These are phyloP conservation scores for Ophiocordyceps robertsii DNA, from an alignment of 2,329 filamentous ascomycete species.

Conservation along the genomic window DNA sequence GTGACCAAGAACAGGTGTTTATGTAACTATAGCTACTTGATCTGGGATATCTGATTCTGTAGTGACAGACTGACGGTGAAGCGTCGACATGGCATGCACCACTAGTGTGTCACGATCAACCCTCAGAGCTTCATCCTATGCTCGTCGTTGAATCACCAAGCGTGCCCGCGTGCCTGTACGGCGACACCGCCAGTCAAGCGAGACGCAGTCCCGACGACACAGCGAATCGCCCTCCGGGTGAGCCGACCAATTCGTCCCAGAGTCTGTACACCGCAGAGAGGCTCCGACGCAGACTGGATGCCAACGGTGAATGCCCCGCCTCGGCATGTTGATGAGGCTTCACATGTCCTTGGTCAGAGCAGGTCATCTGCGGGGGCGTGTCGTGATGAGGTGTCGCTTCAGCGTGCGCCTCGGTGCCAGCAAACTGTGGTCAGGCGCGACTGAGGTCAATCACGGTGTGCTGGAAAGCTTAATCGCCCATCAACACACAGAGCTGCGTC, in stretches of 20 bases:
- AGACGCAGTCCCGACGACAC: neutral
- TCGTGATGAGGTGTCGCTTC: neutral
- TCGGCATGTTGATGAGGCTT: too few relatives aligned
- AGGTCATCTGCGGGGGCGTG: neutral
- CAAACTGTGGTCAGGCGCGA: too few relatives aligned
- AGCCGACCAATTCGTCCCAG: too few relatives aligned
- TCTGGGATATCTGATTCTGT: constrained; percentile 5
- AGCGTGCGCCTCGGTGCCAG: too few relatives aligned
- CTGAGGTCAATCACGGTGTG: too few relatives aligned
- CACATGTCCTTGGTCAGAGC: too few relatives aligned
- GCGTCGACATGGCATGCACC: neutral
- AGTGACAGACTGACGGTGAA: neutral
- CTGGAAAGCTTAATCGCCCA: too few relatives aligned
- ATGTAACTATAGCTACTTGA: neutral
- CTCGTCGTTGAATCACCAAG: neutral
- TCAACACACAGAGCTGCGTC: too few relatives aligned
- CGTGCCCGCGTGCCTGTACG: neutral
- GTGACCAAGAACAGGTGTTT: neutral
- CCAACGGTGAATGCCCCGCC: too few relatives aligned
- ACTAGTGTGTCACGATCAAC: neutral
- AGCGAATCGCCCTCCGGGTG: too few relatives aligned
- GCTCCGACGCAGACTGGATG: too few relatives aligned
- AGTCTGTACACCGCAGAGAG: too few relatives aligned
- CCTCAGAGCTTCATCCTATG: neutral
- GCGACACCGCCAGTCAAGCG: neutral